These are phyloP conservation scores for Aspergillus carbonarius DNA, from an alignment of 2,329 filamentous ascomycete genomes.

Conservation along the genomic window DNA sequence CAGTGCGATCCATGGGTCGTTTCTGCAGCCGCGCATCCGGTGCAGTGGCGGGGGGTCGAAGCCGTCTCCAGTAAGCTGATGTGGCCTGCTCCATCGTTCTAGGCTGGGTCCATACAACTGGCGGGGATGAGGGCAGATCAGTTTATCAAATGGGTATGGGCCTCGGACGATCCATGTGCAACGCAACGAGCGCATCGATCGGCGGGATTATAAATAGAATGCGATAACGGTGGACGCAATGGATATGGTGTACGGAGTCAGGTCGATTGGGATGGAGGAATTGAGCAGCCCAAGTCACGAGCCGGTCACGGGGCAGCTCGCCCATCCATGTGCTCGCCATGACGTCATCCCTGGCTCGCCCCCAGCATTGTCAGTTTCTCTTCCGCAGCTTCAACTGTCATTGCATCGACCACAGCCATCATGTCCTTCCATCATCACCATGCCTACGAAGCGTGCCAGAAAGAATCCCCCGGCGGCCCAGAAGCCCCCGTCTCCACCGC, in stretches of 20 bases:
- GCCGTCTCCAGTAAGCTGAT: neutral
- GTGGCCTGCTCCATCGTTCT: neutral
- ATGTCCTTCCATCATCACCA: neutral
- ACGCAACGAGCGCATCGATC: constrained; percentile 2
- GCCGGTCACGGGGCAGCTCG: neutral
- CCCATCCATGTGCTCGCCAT: neutral
- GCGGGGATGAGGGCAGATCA: neutral
- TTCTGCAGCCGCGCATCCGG: neutral
- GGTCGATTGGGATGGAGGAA: neutral
- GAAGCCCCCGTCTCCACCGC: constrained; percentile 11
- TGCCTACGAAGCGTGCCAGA: constrained; percentile 5
- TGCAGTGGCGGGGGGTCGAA: neutral
- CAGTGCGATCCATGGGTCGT: neutral
- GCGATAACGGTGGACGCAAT: neutral
- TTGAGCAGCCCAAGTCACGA: neutral
- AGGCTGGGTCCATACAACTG: neutral
- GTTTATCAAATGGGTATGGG: neutral
- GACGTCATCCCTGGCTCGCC: neutral
- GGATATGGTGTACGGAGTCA: neutral
- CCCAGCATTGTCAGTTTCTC: neutral
- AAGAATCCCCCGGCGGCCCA: constrained; percentile 1
- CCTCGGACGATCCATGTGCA: neutral
- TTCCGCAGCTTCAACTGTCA: neutral
- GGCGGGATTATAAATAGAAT: neutral
- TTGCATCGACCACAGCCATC: neutral